Conservation (phyloP, 2,329 filamentous ascomycete genomes). For the Rhynchosporium agropyri region DNA sequence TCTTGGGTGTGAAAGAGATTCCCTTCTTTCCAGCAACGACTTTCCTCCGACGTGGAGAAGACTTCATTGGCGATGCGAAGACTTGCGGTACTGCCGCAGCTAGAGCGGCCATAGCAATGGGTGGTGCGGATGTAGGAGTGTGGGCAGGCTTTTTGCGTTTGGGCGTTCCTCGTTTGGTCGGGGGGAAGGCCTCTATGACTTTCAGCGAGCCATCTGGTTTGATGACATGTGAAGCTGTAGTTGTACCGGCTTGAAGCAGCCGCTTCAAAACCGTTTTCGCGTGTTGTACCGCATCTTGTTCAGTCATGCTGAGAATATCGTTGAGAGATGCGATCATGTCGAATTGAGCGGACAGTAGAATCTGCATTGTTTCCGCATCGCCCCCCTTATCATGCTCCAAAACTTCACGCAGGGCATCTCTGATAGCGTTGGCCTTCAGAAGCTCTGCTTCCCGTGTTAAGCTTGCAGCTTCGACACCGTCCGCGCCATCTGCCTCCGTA, state of each 20-base stretch:
- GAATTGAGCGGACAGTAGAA: constrained; percentile 86
- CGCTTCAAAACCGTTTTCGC: constrained; percentile 77
- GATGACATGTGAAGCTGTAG: constrained; percentile 79
- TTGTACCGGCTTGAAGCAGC: constrained; percentile 75
- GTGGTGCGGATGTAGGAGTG: constrained; percentile 30
- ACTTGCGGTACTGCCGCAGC: constrained; percentile 41
- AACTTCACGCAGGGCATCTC: constrained; percentile 76
- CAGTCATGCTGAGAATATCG: constrained; percentile 79
- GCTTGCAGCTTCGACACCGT: constrained; percentile 69
- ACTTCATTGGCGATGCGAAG: constrained; percentile 68
- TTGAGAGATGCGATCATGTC: constrained; percentile 84
- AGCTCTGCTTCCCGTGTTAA: constrained; percentile 83
- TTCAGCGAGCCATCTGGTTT: constrained; percentile 77
- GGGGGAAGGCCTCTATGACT: constrained; percentile 67
- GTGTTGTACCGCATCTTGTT: constrained; percentile 78
- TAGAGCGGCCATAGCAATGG: constrained; percentile 46
- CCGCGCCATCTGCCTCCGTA: constrained; percentile 66
- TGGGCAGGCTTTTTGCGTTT: constrained; percentile 66
- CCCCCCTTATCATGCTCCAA: constrained; percentile 82
- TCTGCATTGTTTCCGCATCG: constrained; percentile 77
- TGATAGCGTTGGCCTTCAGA: constrained; percentile 78
- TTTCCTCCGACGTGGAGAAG: constrained; percentile 81
- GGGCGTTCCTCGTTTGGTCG: constrained; percentile 72
- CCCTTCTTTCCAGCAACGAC: constrained; percentile 65
- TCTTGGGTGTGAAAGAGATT: constrained; percentile 81